Base-by-base conservation (phyloP, 2,329 filamentous ascomycete genomes). In the Xylogone sp. region DNA sequence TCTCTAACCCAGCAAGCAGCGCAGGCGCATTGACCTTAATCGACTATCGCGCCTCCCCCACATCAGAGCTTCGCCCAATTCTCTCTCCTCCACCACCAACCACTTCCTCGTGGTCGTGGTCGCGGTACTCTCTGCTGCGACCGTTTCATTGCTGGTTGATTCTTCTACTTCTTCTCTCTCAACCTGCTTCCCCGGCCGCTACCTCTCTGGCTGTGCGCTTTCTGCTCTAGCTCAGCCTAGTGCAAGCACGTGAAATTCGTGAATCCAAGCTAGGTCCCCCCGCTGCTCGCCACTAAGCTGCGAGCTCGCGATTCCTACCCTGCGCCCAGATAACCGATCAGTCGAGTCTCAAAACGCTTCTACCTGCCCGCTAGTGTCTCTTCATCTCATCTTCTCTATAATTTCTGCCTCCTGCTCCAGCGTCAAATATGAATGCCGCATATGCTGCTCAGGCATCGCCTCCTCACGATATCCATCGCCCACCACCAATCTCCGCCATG, bases 371-470 rank as follows among this genome's bases (percentile, higher is more conserved):
- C 7, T 13, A 8, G 8, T 13, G 12, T 6, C n/a, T 5, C n/a
- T 18, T 39, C 12, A 7, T 39, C 13, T 39, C 34, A 16, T 16
- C 34, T 39, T 39, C 13, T 39, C 34, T 13, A 6, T 16, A 16
- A 4, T 16, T 39, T 18, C 34, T 39, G 4, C 12, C 13, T 39
- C 34, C 10, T 18, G 8, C 34, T 39, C n/a, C 13, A 5, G 10
- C n/a, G n/a, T 13, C 34, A 39, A 31, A 16, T 18, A 62, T 60
- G 60, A 58, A 57, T 53, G 42, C 56, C 45, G 47, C 53, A 18
- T 62, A 68, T 49, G 62, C 54, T 21, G 51, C 51, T 45, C 55
- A 59, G 31, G 34, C 43, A 42, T 52, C 56, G 43, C 53, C 55
- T 42, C 57, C 57, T 29, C 49, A 51, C 46, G 53, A 57, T 34